A percentile compares a stretch with the other conserved stretches of the same genome.
Evolutionary conservation across 305 asterid species (phyloP).

Genomic region (Fraxinus paxiana): DNA sequence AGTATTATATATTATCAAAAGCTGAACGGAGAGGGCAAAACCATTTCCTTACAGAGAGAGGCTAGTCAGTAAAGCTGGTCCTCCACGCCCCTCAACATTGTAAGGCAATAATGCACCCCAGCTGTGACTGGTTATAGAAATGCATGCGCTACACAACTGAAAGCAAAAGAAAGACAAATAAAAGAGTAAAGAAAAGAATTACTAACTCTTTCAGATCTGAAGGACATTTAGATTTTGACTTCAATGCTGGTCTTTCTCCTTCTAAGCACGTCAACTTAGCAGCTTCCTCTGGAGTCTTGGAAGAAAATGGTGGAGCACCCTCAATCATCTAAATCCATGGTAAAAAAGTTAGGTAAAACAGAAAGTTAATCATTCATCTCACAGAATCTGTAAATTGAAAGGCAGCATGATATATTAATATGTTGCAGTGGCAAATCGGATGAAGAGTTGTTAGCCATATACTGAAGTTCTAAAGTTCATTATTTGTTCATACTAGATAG

Average conservation of each 20-base stretch:
- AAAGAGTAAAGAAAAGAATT: neutral
- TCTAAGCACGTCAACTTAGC: slow-evolving; percentile 59
- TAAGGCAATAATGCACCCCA: neutral
- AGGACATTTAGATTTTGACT: slow-evolving; percentile 80
- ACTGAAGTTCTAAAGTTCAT: slow-evolving; percentile 4
- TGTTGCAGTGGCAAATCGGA: neutral
- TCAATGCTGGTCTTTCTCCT: slow-evolving; percentile 72
- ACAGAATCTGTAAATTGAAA: neutral
- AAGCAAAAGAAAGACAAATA: neutral
- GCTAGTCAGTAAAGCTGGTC: neutral
- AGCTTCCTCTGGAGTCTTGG: slow-evolving; percentile 75
- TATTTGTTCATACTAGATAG: neutral
- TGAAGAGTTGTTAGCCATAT: neutral
- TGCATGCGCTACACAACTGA: neutral
- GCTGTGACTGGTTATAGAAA: neutral
- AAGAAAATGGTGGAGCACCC: slow-evolving; percentile 69
- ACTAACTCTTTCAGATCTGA: slow-evolving; percentile 78
- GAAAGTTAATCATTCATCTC: neutral
- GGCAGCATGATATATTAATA: neutral
- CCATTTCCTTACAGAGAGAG: neutral
- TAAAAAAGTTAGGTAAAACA: neutral
- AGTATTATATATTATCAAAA: neutral
- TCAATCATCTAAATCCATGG: slow-evolving; percentile 70
- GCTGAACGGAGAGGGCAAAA: neutral
- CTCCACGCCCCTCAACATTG: neutral